These are phyloP conservation scores for Aspergillus fumigatiaffinis DNA, from an alignment of 2,329 filamentous ascomycete genomes.

Conservation along the genomic window DNA sequence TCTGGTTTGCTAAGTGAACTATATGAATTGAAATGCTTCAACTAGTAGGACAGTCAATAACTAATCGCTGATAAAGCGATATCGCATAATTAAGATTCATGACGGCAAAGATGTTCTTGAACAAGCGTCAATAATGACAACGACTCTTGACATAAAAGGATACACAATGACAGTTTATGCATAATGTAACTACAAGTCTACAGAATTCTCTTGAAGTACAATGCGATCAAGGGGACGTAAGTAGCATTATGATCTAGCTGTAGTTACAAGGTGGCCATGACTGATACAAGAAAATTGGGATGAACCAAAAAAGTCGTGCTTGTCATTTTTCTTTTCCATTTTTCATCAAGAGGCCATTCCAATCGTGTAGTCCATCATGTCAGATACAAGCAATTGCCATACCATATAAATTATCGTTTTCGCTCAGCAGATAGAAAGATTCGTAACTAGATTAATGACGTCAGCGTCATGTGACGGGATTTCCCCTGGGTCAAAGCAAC, in stretches of 20 bases:
- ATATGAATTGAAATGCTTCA: neutral
- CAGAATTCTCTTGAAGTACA: neutral
- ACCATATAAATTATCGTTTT: neutral
- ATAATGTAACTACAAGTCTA: neutral
- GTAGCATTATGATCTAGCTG: neutral
- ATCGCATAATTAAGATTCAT: neutral
- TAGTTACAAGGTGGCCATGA: constrained; percentile 6
- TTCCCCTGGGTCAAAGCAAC: neutral
- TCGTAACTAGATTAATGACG: neutral
- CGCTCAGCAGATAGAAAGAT: neutral
- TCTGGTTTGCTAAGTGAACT: neutral
- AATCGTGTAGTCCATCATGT: constrained; percentile 2
- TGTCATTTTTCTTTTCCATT: neutral
- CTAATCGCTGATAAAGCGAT: neutral
- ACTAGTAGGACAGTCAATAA: neutral
- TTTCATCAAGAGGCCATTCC: neutral
- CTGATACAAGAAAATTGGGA: constrained; percentile 6
- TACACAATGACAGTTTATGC: too few species aligned
- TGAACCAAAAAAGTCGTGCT: neutral
- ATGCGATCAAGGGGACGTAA: neutral
- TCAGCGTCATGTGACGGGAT: neutral
- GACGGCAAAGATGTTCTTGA: too few species aligned
- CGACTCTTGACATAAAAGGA: too few species aligned
- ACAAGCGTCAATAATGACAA: too few species aligned
- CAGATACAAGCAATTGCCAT: constrained; percentile 2